Evolutionary conservation across 257 asterid genomes (phyloP).

Genomic region (Eustoma russellianum): DNA sequence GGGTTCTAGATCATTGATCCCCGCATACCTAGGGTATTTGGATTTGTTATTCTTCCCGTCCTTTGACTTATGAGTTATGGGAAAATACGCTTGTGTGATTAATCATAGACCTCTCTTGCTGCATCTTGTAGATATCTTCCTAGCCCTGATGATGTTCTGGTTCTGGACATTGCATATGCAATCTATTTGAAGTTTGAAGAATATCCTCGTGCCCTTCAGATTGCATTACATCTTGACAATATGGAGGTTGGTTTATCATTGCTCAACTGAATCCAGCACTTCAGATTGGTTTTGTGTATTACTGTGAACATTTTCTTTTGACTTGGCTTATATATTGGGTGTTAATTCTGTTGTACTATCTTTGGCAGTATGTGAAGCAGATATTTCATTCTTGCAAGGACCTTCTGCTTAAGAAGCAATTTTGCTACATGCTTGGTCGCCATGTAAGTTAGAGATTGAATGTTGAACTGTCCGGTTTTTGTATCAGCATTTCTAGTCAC

Average conservation of each 20-base stretch:
- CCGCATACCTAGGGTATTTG: not conserved
- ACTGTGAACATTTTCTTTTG: not conserved
- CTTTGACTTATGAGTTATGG: not conserved
- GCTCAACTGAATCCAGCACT: no score
- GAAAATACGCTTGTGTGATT: not conserved
- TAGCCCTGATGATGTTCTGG: slow-evolving; percentile 79
- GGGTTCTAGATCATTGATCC: not conserved
- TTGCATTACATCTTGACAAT: slow-evolving; percentile 74
- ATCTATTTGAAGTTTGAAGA: slow-evolving; percentile 82
- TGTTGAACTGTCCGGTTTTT: not conserved
- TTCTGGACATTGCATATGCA: slow-evolving; percentile 66
- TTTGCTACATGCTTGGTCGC: slow-evolving; percentile 82
- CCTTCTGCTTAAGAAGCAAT: slow-evolving; percentile 53
- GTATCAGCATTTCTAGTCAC: no score
- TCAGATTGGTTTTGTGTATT: no score
- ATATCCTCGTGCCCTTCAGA: slow-evolving; percentile 73
- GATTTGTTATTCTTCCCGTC: not conserved
- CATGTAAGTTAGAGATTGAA: slow-evolving; percentile 46
- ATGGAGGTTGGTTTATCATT: slow-evolving; percentile 44
- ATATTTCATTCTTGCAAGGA: slow-evolving; percentile 54
- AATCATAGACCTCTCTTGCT: slow-evolving; percentile 1
- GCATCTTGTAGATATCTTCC: slow-evolving; percentile 67
- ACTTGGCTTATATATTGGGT: not conserved
- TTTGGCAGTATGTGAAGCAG: slow-evolving; percentile 71
- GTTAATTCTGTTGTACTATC: not conserved